Evolutionary conservation across 805 yeast species (phyloP).

Genomic region (Torulaspora maleeae): DNA sequence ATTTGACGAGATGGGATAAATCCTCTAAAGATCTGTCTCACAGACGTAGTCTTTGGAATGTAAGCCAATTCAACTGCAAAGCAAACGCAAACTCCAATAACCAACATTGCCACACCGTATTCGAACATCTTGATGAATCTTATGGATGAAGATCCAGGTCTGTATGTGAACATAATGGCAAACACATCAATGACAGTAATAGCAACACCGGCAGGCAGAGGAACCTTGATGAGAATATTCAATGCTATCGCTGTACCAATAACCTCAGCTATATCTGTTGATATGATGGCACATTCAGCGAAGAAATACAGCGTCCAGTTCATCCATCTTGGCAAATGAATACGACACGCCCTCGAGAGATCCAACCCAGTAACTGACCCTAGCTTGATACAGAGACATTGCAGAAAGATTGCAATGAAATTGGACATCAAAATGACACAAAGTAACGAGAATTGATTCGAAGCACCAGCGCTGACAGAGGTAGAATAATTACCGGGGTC

Average conservation of each 20-base stretch:
- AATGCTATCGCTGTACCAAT: slow-evolving; percentile 89
- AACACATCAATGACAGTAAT: slow-evolving; percentile 78
- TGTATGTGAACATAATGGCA: slow-evolving; percentile 72
- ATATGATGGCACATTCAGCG: slow-evolving; percentile 84
- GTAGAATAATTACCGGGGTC: slow-evolving; percentile 94
- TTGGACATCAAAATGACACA: slow-evolving; percentile 75
- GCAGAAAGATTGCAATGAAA: slow-evolving; percentile 76
- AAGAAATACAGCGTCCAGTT: slow-evolving; percentile 62
- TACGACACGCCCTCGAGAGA: slow-evolving; percentile 77
- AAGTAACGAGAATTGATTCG: slow-evolving; percentile 65
- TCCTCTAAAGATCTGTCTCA: slow-evolving; percentile 54
- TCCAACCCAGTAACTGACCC: slow-evolving; percentile 90
- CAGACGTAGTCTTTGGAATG: slow-evolving; percentile 44
- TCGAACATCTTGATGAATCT: slow-evolving; percentile 71
- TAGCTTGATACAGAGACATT: slow-evolving; percentile 74
- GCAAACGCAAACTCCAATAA: slow-evolving; percentile 69
- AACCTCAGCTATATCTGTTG: slow-evolving; percentile 92
- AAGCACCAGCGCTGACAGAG: slow-evolving; percentile 84
- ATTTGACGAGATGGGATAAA: slow-evolving; percentile 56
- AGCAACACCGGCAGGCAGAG: slow-evolving; percentile 72
- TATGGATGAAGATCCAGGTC: slow-evolving; percentile 69
- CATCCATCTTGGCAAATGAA: slow-evolving; percentile 62
- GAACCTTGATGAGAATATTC: slow-evolving; percentile 68
- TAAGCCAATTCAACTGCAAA: slow-evolving; percentile 68
- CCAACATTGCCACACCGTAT: slow-evolving; percentile 64